Conservation (phyloP, 148 eudicot species). For the Cornus kousa region DNA sequence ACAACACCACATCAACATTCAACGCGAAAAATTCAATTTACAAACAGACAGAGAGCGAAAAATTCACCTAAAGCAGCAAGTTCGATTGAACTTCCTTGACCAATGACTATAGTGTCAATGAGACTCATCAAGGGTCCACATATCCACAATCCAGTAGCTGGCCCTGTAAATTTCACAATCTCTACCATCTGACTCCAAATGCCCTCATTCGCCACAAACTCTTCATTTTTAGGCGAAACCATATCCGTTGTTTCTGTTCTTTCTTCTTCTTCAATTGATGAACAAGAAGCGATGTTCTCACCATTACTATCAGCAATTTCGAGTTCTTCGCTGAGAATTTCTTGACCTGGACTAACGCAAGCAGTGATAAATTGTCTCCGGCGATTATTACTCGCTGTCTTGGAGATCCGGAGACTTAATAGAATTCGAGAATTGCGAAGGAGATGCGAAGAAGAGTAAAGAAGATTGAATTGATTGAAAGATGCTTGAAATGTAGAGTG, state of each 20-base stretch:
- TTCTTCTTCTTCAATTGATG: slow-evolving; percentile 6
- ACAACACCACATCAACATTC: neutral
- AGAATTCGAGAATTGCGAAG: neutral
- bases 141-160: slow-evolving; percentile 87
- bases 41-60: neutral
- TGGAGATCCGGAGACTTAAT: neutral
- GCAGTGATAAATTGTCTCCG: neutral
- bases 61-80: slow-evolving; percentile 71
- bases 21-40: no score
- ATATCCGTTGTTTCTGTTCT: slow-evolving; percentile 5
- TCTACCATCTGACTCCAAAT: slow-evolving; percentile 68
- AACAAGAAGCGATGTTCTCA: neutral
- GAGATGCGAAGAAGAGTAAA: neutral
- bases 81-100: slow-evolving; percentile 71
- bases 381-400: neutral
- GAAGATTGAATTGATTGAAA: neutral
- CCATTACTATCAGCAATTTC: slow-evolving; percentile 11
- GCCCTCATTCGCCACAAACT: slow-evolving; percentile 34
- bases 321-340: slow-evolving; percentile 8
- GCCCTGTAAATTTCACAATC: slow-evolving; percentile 82
- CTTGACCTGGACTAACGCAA: slow-evolving; percentile 29
- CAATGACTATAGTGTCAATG: slow-evolving; percentile 92
- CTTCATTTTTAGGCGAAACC: slow-evolving; percentile 19
- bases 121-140: slow-evolving; percentile 92
- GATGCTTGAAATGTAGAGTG: slow-evolving; percentile 1